phyloP scores from a whole-genome alignment of 192 early-diverging fungal genomes.

The Linnemannia elongata region DNA sequence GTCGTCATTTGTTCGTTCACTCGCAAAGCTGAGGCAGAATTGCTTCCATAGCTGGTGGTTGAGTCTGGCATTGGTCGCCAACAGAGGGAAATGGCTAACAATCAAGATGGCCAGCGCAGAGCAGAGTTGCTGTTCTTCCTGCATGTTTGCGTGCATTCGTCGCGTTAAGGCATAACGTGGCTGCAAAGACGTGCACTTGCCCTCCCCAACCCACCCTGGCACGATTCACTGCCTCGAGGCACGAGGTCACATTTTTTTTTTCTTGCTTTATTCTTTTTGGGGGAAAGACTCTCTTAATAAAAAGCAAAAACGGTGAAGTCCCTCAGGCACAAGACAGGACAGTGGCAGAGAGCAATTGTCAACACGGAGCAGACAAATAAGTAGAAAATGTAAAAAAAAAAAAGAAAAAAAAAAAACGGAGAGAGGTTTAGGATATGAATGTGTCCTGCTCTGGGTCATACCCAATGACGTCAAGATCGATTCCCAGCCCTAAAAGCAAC shows the following conservation, averaged over 20 bases:
- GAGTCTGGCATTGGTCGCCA: not conserved
- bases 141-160: not conserved
- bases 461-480: constrained; percentile 31
- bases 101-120: not conserved
- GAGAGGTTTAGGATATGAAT: not conserved
- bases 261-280: not conserved
- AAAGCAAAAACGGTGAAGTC: not conserved
- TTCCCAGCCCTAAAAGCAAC: constrained; percentile 22
- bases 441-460: constrained; percentile 44
- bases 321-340: not conserved
- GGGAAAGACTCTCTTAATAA: not conserved
- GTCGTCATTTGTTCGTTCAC: not conserved
- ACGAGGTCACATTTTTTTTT: not conserved
- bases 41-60: not conserved
- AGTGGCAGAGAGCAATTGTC: not conserved
- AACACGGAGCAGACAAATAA: not conserved
- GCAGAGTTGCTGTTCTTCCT: not conserved
- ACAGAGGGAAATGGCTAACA: not conserved
- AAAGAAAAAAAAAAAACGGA: not conserved
- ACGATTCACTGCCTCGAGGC: not conserved
- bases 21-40: not conserved
- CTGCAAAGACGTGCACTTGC: not conserved
- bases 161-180: not conserved
- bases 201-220: not conserved
- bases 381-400: no score